phyloP scores from a whole-genome alignment of 257 asterid genomes.

The Scutellaria barbata region DNA sequence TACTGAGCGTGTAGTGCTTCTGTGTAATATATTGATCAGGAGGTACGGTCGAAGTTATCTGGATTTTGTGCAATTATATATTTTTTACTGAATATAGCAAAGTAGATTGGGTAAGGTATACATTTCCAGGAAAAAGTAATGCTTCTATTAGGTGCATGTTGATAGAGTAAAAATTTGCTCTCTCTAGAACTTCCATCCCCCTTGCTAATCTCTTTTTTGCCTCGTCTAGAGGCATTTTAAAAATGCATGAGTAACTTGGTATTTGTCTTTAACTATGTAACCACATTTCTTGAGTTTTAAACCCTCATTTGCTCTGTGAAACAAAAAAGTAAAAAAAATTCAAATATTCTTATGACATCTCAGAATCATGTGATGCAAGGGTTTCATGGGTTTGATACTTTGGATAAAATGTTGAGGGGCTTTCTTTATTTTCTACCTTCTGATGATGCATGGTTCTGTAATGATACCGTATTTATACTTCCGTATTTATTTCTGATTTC shows the following conservation, averaged over 20 bases:
- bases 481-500: background rate
- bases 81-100: conserved; percentile 13
- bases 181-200: background rate
- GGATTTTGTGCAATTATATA: background rate
- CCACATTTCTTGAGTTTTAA: background rate
- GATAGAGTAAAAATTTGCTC: background rate
- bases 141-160: conserved; percentile 15
- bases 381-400: background rate
- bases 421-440: conserved; percentile 15
- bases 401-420: background rate
- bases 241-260: conserved; percentile 5
- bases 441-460: conserved; percentile 14
- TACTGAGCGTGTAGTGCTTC: conserved; percentile 76
- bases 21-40: conserved; percentile 86
- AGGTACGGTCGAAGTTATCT: conserved; percentile 54
- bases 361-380: background rate
- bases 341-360: background rate
- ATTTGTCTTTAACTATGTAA: conserved; percentile 8
- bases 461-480: background rate
- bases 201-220: conserved; percentile 1
- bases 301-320: conserved; percentile 24
- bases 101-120: conserved; percentile 10
- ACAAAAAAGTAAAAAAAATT: conserved; percentile 6
- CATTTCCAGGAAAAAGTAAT: conserved; percentile 25
- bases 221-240: conserved; percentile 24